Evolutionary conservation across 2,329 filamentous ascomycete genomes (phyloP).

Genomic region (Claviceps sp.): DNA sequence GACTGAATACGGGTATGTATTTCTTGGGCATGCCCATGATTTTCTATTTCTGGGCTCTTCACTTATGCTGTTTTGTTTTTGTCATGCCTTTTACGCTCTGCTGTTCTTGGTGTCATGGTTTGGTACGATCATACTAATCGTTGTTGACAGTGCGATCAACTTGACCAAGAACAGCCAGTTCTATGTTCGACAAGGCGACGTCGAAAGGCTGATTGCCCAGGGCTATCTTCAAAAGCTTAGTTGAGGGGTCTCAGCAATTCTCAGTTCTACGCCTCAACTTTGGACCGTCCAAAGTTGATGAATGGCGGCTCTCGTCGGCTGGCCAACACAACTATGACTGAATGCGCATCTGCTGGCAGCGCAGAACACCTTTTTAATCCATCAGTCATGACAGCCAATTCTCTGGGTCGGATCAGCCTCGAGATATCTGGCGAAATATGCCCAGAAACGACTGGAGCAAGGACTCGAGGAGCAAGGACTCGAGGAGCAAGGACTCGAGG

Average conservation of each 20-base stretch:
- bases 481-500: not conserved
- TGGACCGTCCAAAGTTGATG: too few species aligned
- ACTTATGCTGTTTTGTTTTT: not conserved
- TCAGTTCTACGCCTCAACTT: not conserved
- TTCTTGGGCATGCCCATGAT: not conserved
- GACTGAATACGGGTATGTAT: slow-evolving; percentile 78
- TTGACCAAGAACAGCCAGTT: slow-evolving; percentile 98
- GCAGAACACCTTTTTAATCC: not conserved
- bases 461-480: not conserved
- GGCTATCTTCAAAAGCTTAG: slow-evolving; percentile 86
- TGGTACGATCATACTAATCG: slow-evolving; percentile 8
- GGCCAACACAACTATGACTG: not conserved
- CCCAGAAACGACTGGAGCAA: not conserved
- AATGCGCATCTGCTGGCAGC: not conserved
- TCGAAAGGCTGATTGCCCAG: slow-evolving; percentile 85
- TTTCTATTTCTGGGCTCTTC: too few species aligned
- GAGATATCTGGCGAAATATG: not conserved
- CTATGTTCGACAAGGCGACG: slow-evolving; percentile 89
- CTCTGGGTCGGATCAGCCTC: too few species aligned
- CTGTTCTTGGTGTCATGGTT: not conserved
- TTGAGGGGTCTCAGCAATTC: slow-evolving; percentile 30
- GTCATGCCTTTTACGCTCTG: not conserved
- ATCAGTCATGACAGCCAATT: not conserved
- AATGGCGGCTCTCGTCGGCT: not conserved
- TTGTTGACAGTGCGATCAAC: slow-evolving; percentile 61